Percentiles rank a stretch among this genome's conserved stretches.
phyloP scores from a whole-genome alignment of 2,329 filamentous ascomycete genomes.

The Sporothrix brunneoviolacea region DNA sequence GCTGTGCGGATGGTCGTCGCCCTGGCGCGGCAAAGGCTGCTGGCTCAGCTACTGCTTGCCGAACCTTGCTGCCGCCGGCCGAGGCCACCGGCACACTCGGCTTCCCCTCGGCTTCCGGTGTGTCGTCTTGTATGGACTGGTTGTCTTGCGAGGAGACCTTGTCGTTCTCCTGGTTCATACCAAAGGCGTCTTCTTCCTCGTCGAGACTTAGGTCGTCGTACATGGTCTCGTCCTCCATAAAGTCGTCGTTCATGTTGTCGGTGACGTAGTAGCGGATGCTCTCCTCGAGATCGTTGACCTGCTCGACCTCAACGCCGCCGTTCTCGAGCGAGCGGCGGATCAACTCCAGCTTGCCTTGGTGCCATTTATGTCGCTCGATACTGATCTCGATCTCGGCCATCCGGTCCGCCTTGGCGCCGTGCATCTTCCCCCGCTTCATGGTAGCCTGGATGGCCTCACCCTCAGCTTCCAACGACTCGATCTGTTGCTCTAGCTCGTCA shows the following conservation, averaged over 20 bases:
- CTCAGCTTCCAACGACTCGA: constrained; percentile 88
- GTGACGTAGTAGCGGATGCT: constrained; percentile 93
- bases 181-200: constrained; percentile 84
- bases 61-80: constrained; percentile 40
- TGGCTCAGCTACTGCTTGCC: constrained; percentile 46
- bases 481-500: constrained; percentile 87
- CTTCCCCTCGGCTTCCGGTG: constrained; percentile 49
- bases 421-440: constrained; percentile 92
- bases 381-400: constrained; percentile 77
- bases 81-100: constrained; percentile 39
- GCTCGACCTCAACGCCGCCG: constrained; percentile 77
- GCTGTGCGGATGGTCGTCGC: constrained; percentile 75
- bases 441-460: constrained; percentile 77
- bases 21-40: constrained; percentile 42
- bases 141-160: constrained; percentile 91
- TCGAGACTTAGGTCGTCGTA: constrained; percentile 92
- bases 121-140: constrained; percentile 84
- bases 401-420: constrained; percentile 74
- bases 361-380: constrained; percentile 94
- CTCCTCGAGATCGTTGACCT: constrained; percentile 84
- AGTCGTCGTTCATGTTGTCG: constrained; percentile 81
- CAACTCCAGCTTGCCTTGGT: constrained; percentile 86
- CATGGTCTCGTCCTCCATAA: constrained; percentile 86
- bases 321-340: constrained; percentile 88
- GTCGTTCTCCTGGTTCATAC: constrained; percentile 74